Base-by-base conservation (phyloP, 2,329 filamentous ascomycete genomes). In the Trichoderma pleuroti region DNA sequence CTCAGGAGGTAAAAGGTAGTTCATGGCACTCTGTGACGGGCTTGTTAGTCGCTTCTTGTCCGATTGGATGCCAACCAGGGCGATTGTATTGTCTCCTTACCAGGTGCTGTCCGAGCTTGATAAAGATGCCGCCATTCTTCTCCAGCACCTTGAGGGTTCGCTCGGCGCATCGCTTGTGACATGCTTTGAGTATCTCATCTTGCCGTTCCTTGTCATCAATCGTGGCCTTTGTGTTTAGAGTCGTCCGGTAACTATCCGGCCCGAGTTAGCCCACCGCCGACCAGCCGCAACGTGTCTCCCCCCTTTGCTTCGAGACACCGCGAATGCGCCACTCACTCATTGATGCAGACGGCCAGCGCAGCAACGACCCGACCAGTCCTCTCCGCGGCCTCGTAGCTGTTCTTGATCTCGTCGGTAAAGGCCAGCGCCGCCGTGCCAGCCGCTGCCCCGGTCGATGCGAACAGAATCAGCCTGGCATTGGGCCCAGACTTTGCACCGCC, bases 71-170 rank as follows among this genome's bases (percentile, higher is more conserved):
- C 16, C 18, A 0, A 3, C 4, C 5, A 28, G 21, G 30, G 6
- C 21, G n/a, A 1, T 8, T 32, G 28, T 5, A 1, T 16, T 12
- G 26, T 8, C 34, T 26, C 10, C 82, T 54, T 84, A 91, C 90
- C 81, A 99, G 81, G 82, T 99, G 96, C 77, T 99, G 96, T 9
- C 96, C 96, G 49, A 99, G 84, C 82, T 99, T 99, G 80, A 99
- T 98, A 76, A 98, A 99, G 73, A 99, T 97, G 32, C 95, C 97
- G 30, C 97, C 96, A 80, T 98, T 98, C 85, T 93, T 93, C 85
- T 99, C 96, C 74, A 98, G 83, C 2, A 97, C 94, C 70, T 86
- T 87, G 54, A 98, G 84, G 1, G 96, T 98, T 72, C 96, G 89
- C 76, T 93, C 88, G 34, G 96, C 96, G 82, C 96, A 99, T 80